phyloP scores from a whole-genome alignment of 768 basidiomycete genomes.

The Xerocomus brunneocitrinus region DNA sequence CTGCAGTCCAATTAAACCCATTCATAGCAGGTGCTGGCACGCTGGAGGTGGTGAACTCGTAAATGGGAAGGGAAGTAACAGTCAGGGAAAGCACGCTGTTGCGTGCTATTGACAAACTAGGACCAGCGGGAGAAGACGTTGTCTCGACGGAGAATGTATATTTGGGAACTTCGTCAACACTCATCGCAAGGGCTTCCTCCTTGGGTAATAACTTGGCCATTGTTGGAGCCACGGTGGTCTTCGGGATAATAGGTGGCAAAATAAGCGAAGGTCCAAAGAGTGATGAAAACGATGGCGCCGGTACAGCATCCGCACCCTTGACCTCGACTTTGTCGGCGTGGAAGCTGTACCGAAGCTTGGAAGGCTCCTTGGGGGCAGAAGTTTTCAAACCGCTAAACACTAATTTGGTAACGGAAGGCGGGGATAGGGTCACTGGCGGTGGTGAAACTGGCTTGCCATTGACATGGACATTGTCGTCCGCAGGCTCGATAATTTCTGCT shows the following conservation, averaged over 20 bases:
- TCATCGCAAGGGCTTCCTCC: constrained; percentile 28
- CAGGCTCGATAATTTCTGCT: constrained; percentile 39
- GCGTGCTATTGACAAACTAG: constrained; percentile 22
- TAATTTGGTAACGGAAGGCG: constrained; percentile 20
- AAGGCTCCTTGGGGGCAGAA: constrained; percentile 68
- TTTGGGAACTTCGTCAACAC: constrained; percentile 31
- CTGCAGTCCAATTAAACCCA: constrained; percentile 59
- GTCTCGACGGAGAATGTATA: constrained; percentile 27
- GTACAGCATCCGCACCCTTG: constrained; percentile 11
- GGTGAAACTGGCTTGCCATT: constrained; percentile 14
- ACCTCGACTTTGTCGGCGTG: constrained; percentile 48
- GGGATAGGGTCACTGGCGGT: constrained; percentile 12
- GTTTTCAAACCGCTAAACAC: constrained; percentile 37
- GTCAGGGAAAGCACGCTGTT: constrained; percentile 39
- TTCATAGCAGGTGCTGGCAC: constrained; percentile 24
- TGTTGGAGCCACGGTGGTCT: constrained; percentile 6
- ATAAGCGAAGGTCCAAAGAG: constrained; percentile 29
- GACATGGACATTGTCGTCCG: constrained; percentile 19
- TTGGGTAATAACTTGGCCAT: constrained; percentile 25
- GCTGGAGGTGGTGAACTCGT: constrained; percentile 28
- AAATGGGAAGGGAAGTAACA: constrained; percentile 43
- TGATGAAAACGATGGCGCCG: constrained; percentile 9
- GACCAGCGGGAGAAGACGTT: constrained; percentile 13
- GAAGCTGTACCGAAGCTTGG: constrained; percentile 72
- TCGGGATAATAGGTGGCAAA: not conserved